Evolutionary conservation across 139 green algal species (phyloP).

Genomic region (Chlorella sp.): DNA sequence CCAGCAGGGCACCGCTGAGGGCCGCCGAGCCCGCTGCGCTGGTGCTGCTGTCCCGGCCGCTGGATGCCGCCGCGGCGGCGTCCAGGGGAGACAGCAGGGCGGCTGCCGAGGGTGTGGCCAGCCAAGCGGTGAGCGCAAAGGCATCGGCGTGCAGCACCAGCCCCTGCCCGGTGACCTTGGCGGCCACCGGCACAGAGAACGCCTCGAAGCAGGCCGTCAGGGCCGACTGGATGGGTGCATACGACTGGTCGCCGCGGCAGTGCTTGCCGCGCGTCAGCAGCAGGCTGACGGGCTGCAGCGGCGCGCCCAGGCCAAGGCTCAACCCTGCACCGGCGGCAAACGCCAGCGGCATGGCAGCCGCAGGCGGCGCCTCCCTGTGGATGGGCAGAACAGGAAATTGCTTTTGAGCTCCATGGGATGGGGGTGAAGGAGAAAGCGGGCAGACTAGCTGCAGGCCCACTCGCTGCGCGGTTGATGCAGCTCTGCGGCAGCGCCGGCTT

Average conservation of each 20-base stretch:
- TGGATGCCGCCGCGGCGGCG: background rate
- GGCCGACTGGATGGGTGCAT: background rate
- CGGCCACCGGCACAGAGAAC: constrained; percentile 29
- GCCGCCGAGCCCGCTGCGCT: background rate
- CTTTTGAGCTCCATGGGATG: too few species aligned
- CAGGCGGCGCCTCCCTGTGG: constrained; percentile 23
- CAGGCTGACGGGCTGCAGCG: constrained; percentile 12
- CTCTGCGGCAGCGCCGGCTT: too few species aligned
- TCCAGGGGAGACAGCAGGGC: constrained; percentile 28
- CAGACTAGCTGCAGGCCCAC: too few species aligned
- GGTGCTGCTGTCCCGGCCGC: background rate
- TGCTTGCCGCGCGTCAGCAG: constrained; percentile 39
- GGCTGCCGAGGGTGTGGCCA: background rate
- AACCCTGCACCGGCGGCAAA: background rate
- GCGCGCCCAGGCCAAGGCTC: background rate
- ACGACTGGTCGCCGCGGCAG: constrained; percentile 25
- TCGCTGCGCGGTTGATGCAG: too few species aligned
- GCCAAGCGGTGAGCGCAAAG: constrained; percentile 33
- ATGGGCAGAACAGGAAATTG: too few species aligned
- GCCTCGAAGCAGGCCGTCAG: constrained; percentile 15
- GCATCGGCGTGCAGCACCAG: constrained; percentile 32
- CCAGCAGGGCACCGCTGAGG: constrained; percentile 33
- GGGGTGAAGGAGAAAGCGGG: too few species aligned
- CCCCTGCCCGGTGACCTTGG: background rate
- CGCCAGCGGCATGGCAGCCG: constrained; percentile 12